Conservation (phyloP, 169 alveolate species). For the Pseudocohnilembus persalinus region DNA sequence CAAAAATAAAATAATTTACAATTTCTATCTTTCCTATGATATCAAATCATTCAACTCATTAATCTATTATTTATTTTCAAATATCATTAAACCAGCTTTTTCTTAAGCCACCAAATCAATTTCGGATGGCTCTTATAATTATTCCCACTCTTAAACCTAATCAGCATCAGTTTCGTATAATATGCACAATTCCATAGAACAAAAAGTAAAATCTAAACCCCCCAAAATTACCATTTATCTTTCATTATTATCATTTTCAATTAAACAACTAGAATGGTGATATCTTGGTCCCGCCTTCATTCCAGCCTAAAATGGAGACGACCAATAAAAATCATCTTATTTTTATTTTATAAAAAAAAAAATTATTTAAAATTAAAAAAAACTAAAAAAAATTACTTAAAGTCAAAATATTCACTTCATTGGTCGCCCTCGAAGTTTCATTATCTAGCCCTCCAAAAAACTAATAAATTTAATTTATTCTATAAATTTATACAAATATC, state of each 20-base stretch:
- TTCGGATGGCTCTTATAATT: slow-evolving; percentile 20
- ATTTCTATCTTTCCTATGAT: background rate
- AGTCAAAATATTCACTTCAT: slow-evolving; percentile 17
- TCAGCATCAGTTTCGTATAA: background rate
- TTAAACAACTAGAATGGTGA: slow-evolving; percentile 17
- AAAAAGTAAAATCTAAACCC: slow-evolving; percentile 25
- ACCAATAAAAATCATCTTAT: slow-evolving; percentile 28
- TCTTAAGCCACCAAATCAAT: background rate
- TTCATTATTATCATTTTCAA: background rate
- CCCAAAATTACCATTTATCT: slow-evolving; percentile 20
- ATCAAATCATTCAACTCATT: background rate
- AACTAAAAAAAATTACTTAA: background rate
- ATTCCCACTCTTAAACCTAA: slow-evolving; percentile 19
- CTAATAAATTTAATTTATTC: slow-evolving; percentile 1
- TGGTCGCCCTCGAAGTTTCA: slow-evolving; percentile 7
- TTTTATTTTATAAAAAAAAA: no score
- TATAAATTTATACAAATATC: slow-evolving; percentile 9
- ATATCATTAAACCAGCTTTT: background rate
- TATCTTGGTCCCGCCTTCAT: slow-evolving; percentile 26
- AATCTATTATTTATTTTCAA: background rate
- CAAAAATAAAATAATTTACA: background rate
- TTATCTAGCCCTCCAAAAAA: slow-evolving; percentile 30
- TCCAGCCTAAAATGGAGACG: slow-evolving; percentile 34
- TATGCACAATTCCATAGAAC: slow-evolving; percentile 26
- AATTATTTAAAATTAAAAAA: no score